Percentiles rank a stretch among this genome's conserved stretches.
Evolutionary conservation across 768 basidiomycete species (phyloP).

Genomic region (Tremella yokohamensis): DNA sequence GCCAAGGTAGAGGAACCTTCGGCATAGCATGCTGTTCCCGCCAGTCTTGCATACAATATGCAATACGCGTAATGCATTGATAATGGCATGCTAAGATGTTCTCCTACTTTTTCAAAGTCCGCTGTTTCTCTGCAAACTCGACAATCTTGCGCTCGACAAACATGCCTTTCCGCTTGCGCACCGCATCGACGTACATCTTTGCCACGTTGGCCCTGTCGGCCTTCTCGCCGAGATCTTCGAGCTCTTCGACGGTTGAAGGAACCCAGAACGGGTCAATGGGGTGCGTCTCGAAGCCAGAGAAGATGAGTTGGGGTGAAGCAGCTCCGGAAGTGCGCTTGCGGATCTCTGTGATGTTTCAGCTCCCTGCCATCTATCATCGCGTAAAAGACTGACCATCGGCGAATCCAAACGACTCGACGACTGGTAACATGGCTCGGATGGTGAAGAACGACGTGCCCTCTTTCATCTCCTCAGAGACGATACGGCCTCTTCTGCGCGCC

Average conservation of each 20-base stretch:
- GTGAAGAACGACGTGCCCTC: constrained; percentile 95
- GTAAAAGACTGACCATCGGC: constrained; percentile 70
- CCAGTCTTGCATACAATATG: too few relatives aligned
- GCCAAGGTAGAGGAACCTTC: constrained; percentile 7
- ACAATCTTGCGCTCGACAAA: constrained; percentile 94
- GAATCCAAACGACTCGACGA: constrained; percentile 96
- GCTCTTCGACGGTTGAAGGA: constrained; percentile 90
- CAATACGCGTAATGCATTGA: too few relatives aligned
- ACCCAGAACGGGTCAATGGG: constrained; percentile 98
- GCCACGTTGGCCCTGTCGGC: constrained; percentile 91
- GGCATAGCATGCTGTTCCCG: too few relatives aligned
- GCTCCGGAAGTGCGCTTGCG: constrained; percentile 94
- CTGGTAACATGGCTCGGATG: constrained; percentile 82
- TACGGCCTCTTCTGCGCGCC: constrained; percentile 80
- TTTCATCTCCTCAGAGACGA: constrained; percentile 97
- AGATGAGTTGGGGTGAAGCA: constrained; percentile 93
- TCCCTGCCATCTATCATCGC: not conserved
- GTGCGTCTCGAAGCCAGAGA: constrained; percentile 93
- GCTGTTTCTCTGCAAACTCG: constrained; percentile 93
- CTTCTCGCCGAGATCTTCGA: constrained; percentile 95
- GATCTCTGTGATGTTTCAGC: constrained; percentile 63
- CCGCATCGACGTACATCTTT: constrained; percentile 83
- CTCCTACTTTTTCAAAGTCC: constrained; percentile 62
- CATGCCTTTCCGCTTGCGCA: constrained; percentile 88
- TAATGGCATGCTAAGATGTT: not conserved